Conservation (phyloP, 768 basidiomycete genomes). For the Kockovaella imperatae region DNA sequence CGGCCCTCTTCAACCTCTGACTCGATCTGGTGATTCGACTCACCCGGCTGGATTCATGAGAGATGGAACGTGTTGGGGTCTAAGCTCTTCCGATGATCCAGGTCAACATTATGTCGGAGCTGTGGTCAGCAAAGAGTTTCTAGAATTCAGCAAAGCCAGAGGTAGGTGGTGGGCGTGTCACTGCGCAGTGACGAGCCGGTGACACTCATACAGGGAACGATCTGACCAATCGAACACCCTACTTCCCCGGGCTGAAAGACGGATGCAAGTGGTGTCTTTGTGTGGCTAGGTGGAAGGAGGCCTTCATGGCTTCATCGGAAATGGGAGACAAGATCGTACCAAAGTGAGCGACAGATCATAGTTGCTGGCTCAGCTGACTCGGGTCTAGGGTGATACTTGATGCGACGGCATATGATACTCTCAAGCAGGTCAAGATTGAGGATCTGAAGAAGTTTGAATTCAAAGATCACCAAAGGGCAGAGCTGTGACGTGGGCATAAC, state of each 20-base stretch:
- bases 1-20: slow-evolving; percentile 27
- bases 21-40: slow-evolving; percentile 23
- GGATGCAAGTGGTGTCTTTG: slow-evolving; percentile 45
- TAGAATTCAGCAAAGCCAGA: slow-evolving; percentile 35
- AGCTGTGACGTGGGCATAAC: background rate
- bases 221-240: slow-evolving; percentile 28
- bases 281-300: slow-evolving; percentile 43
- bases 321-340: slow-evolving; percentile 33
- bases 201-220: slow-evolving; percentile 30
- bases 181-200: background rate
- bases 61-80: slow-evolving; percentile 38
- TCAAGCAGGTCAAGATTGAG: slow-evolving; percentile 33
- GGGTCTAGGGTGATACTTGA: slow-evolving; percentile 30
- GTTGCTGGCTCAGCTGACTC: slow-evolving; percentile 1
- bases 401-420: slow-evolving; percentile 30
- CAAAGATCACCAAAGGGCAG: too few relatives aligned
- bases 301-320: slow-evolving; percentile 27
- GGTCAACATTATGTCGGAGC: slow-evolving; percentile 41
- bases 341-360: slow-evolving; percentile 11
- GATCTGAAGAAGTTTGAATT: slow-evolving; percentile 38
- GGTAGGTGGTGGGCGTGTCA: slow-evolving; percentile 16
- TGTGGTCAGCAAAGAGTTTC: slow-evolving; percentile 37
- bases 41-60: slow-evolving; percentile 34
- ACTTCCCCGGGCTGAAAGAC: slow-evolving; percentile 37
- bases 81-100: slow-evolving; percentile 23